phyloP scores from a whole-genome alignment of 148 eudicot genomes.

The Fallopia convolvulus region DNA sequence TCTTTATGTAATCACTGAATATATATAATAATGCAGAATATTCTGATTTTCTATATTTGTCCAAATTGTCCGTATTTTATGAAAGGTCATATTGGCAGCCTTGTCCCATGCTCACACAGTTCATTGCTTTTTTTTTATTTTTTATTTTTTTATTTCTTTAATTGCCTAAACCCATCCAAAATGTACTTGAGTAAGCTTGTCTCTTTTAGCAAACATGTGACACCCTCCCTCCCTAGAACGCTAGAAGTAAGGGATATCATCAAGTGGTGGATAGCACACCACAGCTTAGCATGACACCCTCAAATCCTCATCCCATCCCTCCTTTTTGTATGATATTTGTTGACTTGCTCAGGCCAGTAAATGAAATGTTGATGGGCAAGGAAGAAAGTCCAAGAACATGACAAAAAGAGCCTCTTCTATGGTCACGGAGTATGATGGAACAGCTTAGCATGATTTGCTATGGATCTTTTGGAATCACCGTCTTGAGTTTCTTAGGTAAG shows the following conservation, averaged over 20 bases:
- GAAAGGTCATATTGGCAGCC: background rate
- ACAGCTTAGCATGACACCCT: background rate
- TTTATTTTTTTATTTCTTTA: too few species aligned
- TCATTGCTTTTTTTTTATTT: background rate
- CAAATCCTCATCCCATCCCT: background rate
- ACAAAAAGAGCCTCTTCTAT: background rate
- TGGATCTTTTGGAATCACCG: too few species aligned
- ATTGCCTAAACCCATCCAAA: background rate
- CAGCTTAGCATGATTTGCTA: too few species aligned
- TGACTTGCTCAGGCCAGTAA: background rate
- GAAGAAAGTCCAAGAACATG: background rate
- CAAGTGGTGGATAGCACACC: too few species aligned
- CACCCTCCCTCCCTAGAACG: background rate
- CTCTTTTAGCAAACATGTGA: background rate
- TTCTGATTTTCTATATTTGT: too few species aligned
- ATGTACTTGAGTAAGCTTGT: background rate
- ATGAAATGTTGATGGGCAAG: background rate
- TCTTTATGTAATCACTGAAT: too few species aligned
- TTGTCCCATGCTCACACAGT: slow-evolving; percentile 6
- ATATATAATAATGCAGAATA: too few species aligned
- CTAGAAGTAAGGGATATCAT: too few species aligned
- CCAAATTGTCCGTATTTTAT: background rate
- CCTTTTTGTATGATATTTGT: background rate
- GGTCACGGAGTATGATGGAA: background rate
- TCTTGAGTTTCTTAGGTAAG: too few species aligned